These are phyloP conservation scores for Rhynchospora pubera DNA, from an alignment of 176 grass and related monocot species.

Conservation along the genomic window DNA sequence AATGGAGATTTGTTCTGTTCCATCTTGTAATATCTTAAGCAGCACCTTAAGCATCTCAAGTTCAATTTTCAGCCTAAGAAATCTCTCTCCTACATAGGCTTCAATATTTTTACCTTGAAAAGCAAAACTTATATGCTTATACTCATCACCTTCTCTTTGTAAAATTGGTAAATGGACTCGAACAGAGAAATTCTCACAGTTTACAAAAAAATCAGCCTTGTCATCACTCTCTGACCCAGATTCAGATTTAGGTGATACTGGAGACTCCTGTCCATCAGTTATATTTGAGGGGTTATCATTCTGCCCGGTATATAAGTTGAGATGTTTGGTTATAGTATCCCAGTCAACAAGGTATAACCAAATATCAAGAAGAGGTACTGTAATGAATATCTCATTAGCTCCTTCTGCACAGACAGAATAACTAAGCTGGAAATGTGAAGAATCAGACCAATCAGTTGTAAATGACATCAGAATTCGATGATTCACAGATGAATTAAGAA, in stretches of 20 bases:
- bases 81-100: slow-evolving; percentile 39
- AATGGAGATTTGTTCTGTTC: slow-evolving; percentile 51
- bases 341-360: slow-evolving; percentile 86
- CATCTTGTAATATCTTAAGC: slow-evolving; percentile 64
- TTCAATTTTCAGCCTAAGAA: slow-evolving; percentile 51
- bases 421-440: slow-evolving; percentile 47
- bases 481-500: slow-evolving; percentile 38
- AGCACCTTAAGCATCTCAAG: slow-evolving; percentile 61
- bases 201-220: slow-evolving; percentile 47
- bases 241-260: slow-evolving; percentile 36
- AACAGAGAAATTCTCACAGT: slow-evolving; percentile 67
- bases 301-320: slow-evolving; percentile 38
- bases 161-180: slow-evolving; percentile 65
- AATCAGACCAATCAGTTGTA: slow-evolving; percentile 36
- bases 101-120: slow-evolving; percentile 76
- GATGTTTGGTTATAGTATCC: slow-evolving; percentile 53
- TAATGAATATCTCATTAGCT: slow-evolving; percentile 43
- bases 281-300: slow-evolving; percentile 28
- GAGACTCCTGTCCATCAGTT: slow-evolving; percentile 19
- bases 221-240: slow-evolving; percentile 20
- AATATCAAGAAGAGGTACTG: slow-evolving; percentile 54
- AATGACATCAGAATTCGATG: slow-evolving; percentile 41
- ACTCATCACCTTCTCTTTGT: slow-evolving; percentile 39
- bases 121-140: slow-evolving; percentile 54
- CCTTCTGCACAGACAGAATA: slow-evolving; percentile 34